Conservation (phyloP, 2,329 filamentous ascomycete genomes). For the Aspergillus fischeri region DNA sequence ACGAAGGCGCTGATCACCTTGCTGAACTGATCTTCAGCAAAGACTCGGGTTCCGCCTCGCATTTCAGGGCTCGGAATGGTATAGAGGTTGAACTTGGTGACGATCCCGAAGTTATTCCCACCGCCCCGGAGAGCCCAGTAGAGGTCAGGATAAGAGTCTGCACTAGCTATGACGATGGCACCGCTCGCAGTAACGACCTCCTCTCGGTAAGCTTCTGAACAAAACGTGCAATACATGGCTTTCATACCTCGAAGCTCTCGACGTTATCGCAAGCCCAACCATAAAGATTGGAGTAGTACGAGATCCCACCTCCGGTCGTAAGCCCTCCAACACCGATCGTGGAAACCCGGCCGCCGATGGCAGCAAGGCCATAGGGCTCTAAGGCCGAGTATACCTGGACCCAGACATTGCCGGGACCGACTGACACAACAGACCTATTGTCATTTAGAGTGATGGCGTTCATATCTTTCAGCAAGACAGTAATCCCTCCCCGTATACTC, state of each 20-base stretch:
- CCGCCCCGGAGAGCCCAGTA: slow-evolving; percentile 41
- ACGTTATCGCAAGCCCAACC: slow-evolving; percentile 38
- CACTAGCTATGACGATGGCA: slow-evolving; percentile 29
- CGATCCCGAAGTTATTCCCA: slow-evolving; percentile 36
- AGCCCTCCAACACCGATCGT: slow-evolving; percentile 22
- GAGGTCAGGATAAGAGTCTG: slow-evolving; percentile 28
- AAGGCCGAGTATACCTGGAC: slow-evolving; percentile 30
- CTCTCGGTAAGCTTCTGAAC: neutral
- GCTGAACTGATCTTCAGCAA: slow-evolving; percentile 24
- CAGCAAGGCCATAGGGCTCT: slow-evolving; percentile 27
- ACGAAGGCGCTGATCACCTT: slow-evolving; percentile 31
- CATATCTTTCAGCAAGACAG: slow-evolving; percentile 30
- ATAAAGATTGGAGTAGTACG: slow-evolving; percentile 29
- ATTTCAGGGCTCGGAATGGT: slow-evolving; percentile 36
- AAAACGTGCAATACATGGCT: neutral
- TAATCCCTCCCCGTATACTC: slow-evolving; percentile 44
- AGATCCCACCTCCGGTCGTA: slow-evolving; percentile 27
- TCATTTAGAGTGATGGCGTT: slow-evolving; percentile 24
- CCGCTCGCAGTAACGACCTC: slow-evolving; percentile 25
- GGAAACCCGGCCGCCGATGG: slow-evolving; percentile 30
- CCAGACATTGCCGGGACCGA: slow-evolving; percentile 36
- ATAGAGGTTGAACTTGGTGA: slow-evolving; percentile 38
- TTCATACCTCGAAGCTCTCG: slow-evolving; percentile 26
- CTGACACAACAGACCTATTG: slow-evolving; percentile 24
- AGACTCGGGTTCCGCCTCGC: slow-evolving; percentile 36